Conservation (phyloP, 2,329 filamentous ascomycete genomes). For the Phaeomoniella chlamydospora region DNA sequence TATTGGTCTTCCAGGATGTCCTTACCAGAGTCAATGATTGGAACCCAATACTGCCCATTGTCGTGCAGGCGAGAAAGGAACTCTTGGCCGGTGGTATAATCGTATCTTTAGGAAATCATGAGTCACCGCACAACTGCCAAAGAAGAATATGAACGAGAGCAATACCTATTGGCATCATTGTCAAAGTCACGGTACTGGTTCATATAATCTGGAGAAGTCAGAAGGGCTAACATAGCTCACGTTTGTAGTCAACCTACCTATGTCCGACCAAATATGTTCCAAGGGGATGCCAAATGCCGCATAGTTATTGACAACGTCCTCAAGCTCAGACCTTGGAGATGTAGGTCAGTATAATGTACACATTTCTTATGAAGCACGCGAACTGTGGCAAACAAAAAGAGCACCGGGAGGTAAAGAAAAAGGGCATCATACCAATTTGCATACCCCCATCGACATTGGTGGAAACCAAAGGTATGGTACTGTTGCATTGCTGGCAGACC, state of each 20-base stretch:
- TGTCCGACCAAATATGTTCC: slow-evolving; percentile 30
- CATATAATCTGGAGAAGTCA: slow-evolving; percentile 34
- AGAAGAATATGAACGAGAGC: neutral
- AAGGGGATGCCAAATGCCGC: slow-evolving; percentile 41
- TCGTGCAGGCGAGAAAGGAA: slow-evolving; percentile 40
- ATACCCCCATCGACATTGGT: slow-evolving; percentile 78
- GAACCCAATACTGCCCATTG: slow-evolving; percentile 42
- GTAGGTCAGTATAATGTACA: neutral
- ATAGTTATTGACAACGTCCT: slow-evolving; percentile 41
- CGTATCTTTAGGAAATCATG: slow-evolving; percentile 18
- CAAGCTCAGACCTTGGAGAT: slow-evolving; percentile 33
- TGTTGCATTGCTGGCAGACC: slow-evolving; percentile 66
- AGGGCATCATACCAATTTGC: slow-evolving; percentile 42
- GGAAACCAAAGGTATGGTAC: slow-evolving; percentile 69
- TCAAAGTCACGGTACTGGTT: slow-evolving; percentile 45
- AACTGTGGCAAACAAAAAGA: no score
- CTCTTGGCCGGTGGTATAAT: slow-evolving; percentile 30
- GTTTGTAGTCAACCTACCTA: slow-evolving; percentile 6
- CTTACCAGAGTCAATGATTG: slow-evolving; percentile 37
- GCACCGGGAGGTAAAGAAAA: no score
- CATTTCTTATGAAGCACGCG: no score
- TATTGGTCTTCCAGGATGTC: no score
- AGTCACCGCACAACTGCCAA: no score
- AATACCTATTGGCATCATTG: slow-evolving; percentile 32
- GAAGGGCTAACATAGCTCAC: slow-evolving; percentile 20